phyloP scores from a whole-genome alignment of 331 rosid species.

The Telfairia occidentalis region DNA sequence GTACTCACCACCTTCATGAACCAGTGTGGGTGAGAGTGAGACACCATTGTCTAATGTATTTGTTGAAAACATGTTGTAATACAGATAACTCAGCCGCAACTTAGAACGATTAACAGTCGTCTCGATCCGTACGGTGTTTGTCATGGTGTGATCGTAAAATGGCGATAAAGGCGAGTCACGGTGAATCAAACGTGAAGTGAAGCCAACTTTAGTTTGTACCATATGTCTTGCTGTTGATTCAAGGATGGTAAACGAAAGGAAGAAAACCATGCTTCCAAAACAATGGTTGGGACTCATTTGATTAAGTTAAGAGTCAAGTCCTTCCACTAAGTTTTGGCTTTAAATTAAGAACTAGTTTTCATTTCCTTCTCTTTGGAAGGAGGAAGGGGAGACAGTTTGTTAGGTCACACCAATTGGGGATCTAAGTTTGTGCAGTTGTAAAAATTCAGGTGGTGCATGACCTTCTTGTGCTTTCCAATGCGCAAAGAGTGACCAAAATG shows the following conservation, averaged over 20 bases:
- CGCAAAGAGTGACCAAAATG: not conserved
- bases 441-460: not conserved
- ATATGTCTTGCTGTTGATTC: not conserved
- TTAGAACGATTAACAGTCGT: conserved; percentile 8
- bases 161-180: conserved; percentile 9
- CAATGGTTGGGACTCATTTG: not conserved
- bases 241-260: not conserved
- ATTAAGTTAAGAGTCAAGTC: not conserved
- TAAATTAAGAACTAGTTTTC: not conserved
- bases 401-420: not conserved
- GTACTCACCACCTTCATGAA: conserved; percentile 1
- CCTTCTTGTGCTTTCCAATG: not conserved
- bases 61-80: not conserved
- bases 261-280: not conserved
- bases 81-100: conserved; percentile 1
- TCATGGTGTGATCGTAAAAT: conserved; percentile 6
- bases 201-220: not conserved
- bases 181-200: conserved; percentile 7
- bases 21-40: not conserved
- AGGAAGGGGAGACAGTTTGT: not conserved
- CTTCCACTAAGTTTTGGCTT: not conserved
- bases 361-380: not conserved
- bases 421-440: not conserved
- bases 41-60: not conserved
- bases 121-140: not conserved